Conservation (phyloP, 495 filamentous ascomycete genomes). For the Hypoxylon perforatum region DNA sequence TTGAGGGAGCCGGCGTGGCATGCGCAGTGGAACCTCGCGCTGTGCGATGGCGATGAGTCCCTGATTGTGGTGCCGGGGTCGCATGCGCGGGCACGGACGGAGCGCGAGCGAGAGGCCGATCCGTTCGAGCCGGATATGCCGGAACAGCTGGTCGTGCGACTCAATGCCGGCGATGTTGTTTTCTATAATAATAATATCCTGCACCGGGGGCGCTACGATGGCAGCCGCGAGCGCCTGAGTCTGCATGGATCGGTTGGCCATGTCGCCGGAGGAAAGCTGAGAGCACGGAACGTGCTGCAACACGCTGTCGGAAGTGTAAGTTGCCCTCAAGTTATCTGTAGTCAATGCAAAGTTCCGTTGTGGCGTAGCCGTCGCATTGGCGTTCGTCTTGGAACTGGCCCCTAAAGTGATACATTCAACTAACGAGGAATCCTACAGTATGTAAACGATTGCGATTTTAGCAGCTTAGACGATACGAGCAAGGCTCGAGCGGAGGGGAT, state of each 20-base stretch:
- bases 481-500: constrained; percentile 64
- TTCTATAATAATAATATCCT: constrained; percentile 93
- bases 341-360: background rate
- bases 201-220: constrained; percentile 79
- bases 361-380: no score
- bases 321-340: no score
- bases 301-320: constrained; percentile 74
- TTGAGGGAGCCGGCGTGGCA: constrained; percentile 66
- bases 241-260: constrained; percentile 84
- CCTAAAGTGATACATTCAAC: background rate
- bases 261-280: constrained; percentile 59
- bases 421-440: constrained; percentile 54
- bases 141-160: constrained; percentile 68
- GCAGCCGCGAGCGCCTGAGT: constrained; percentile 72
- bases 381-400: no score
- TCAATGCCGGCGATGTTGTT: constrained; percentile 77
- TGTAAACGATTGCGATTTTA: constrained; percentile 69
- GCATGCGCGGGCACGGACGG: constrained; percentile 73
- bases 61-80: constrained; percentile 78
- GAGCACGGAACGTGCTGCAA: constrained; percentile 85
- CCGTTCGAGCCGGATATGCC: constrained; percentile 68
- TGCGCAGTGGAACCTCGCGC: constrained; percentile 82
- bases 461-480: constrained; percentile 47
- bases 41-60: constrained; percentile 70
- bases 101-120: constrained; percentile 68